Conservation (phyloP, 2,329 filamentous ascomycete species). For the Alternaria metachromatica region DNA sequence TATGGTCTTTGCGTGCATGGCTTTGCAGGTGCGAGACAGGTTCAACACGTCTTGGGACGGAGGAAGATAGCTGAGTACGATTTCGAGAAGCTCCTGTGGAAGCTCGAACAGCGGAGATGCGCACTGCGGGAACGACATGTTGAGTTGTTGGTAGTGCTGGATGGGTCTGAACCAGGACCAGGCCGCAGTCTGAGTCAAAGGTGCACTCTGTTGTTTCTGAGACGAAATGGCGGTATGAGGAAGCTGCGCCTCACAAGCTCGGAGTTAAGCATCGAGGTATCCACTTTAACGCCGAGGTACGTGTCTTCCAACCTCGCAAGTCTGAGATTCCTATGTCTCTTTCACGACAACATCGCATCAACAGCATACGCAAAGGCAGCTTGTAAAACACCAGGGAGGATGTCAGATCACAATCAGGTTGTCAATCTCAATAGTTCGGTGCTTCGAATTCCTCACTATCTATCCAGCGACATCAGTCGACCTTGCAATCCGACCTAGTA, state of each 20-base stretch:
- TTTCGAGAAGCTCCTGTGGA: background rate
- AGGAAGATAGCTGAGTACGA: background rate
- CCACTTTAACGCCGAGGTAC: background rate
- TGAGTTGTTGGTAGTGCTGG: background rate
- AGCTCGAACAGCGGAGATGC: background rate
- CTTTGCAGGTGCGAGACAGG: background rate
- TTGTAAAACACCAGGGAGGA: background rate
- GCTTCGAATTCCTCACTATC: background rate
- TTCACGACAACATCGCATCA: background rate
- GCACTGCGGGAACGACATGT: background rate
- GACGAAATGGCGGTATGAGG: background rate
- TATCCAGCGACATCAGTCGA: rapidly evolving
- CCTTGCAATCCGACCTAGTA: background rate
- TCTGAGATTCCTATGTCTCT: background rate
- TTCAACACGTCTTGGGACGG: background rate
- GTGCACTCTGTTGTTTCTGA: background rate
- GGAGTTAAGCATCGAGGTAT: background rate
- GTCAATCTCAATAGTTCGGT: background rate
- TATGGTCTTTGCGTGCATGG: background rate
- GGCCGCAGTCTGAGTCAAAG: background rate
- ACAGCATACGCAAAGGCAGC: background rate
- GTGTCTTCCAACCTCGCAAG: background rate
- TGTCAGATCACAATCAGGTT: background rate
- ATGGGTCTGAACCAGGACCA: background rate
- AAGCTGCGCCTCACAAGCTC: background rate